A percentile compares a stretch with the other conserved stretches of the same genome.
These are phyloP conservation scores for Vishniacozyma victoriae DNA, from an alignment of 768 basidiomycete species.

Conservation along the genomic window DNA sequence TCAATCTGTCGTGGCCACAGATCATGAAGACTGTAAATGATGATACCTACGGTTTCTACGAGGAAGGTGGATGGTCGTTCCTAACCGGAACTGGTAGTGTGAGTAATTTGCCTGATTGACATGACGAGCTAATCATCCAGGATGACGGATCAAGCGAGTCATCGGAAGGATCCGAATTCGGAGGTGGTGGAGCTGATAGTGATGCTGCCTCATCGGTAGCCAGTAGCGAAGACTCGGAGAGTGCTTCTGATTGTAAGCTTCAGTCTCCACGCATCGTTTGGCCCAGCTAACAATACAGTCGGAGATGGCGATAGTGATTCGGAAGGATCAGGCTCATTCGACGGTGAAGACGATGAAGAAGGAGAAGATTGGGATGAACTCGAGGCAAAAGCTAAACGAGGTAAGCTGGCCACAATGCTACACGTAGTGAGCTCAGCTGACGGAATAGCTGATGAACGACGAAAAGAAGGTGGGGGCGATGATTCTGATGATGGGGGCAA, in stretches of 20 bases:
- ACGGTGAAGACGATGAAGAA: constrained; percentile 45
- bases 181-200: constrained; percentile 51
- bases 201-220: constrained; percentile 49
- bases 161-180: constrained; percentile 43
- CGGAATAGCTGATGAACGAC: constrained; percentile 53
- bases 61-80: constrained; percentile 92
- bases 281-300: too few relatives aligned
- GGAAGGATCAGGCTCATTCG: constrained; percentile 28
- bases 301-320: constrained; percentile 27
- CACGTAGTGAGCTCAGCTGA: constrained; percentile 3
- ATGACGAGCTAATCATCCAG: constrained; percentile 20
- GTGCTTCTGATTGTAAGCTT: constrained; percentile 56
- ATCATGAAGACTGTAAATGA: constrained; percentile 99
- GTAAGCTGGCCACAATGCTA: constrained; percentile 47
- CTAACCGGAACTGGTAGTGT: constrained; percentile 68
- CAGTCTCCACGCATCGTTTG: background rate
- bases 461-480: constrained; percentile 41
- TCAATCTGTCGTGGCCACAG: constrained; percentile 95
- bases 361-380: constrained; percentile 96
- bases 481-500: constrained; percentile 38
- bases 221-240: constrained; percentile 50
- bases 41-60: constrained; percentile 90
- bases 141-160: constrained; percentile 45
- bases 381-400: constrained; percentile 83
- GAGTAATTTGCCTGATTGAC: constrained; percentile 24